Percentiles rank a stretch among this genome's conserved stretches.
These are phyloP conservation scores for Mycena polygramma DNA, from an alignment of 768 basidiomycete species.

Conservation along the genomic window DNA sequence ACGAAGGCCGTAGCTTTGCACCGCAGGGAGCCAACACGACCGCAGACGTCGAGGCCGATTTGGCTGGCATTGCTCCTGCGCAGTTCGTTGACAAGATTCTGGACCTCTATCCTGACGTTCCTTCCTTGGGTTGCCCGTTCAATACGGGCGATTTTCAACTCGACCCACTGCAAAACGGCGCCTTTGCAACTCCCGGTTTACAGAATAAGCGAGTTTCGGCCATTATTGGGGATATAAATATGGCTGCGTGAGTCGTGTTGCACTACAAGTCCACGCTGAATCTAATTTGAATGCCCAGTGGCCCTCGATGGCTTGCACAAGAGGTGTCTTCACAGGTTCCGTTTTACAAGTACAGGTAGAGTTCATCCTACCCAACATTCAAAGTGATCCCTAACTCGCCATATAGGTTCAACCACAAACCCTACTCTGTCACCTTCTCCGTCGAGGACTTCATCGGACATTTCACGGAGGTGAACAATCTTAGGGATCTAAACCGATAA, in stretches of 20 bases:
- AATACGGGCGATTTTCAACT: conserved; percentile 34
- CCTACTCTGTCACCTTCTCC: conserved; percentile 27
- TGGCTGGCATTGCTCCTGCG: conserved; percentile 17
- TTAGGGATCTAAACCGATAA: no score
- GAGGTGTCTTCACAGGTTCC: conserved; percentile 28
- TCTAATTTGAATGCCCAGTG: conserved; percentile 10
- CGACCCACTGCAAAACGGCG: conserved; percentile 16
- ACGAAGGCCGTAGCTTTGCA: conserved; percentile 29
- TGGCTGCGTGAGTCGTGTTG: conserved; percentile 33
- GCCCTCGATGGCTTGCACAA: conserved; percentile 31
- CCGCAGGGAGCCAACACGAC: conserved; percentile 25
- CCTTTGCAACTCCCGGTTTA: conserved; percentile 10
- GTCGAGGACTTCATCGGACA: conserved; percentile 31
- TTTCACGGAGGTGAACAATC: conserved; percentile 26
- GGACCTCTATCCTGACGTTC: conserved; percentile 31
- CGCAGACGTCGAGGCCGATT: conserved; percentile 14
- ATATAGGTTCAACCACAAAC: conserved; percentile 32
- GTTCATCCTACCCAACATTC: no score
- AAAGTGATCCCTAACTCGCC: neutral
- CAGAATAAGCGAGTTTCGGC: conserved; percentile 32
- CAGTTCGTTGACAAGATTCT: conserved; percentile 16
- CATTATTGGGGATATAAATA: conserved; percentile 14
- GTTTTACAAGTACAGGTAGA: conserved; percentile 32
- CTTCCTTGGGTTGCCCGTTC: conserved; percentile 35
- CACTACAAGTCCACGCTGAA: neutral